Base-by-base conservation (phyloP, 129 eudicot species). In the Chrysanthemum lavandulifolium region DNA sequence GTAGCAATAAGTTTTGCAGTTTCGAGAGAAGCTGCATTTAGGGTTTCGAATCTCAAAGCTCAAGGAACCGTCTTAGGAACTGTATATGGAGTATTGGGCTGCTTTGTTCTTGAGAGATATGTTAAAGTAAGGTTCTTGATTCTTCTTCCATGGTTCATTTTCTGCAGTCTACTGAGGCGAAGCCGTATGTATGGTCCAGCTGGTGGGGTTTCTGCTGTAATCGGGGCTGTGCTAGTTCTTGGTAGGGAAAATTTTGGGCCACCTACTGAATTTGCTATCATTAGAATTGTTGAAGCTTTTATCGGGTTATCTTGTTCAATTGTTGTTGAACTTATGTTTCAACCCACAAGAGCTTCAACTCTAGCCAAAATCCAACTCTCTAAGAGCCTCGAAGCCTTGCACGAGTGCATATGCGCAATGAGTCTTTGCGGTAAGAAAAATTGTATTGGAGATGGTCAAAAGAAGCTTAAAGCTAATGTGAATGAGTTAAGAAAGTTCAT, bases 41-140 rank as follows among this genome's bases (percentile, higher is more conserved):
- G 78, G 60, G 85, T 84, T 21, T 85, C 97, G 0, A 90, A 90
- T 77, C 77, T 81, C 12, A 88, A 86, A 82, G 89, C 84, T 61
- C 99, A 95, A 65, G 99, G 99, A 16, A 90, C 99, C 1, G 97
- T 84, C 40, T 71, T 95, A 65, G 99, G 99, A 58, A 82, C 87
- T 9, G 85, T 90, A 0, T 95, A 95, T 76, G 99, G 97, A 50
- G 93, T 90, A 7, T 27, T 95, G 73, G 89, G 94, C 10, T 90
- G 96, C 79, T 84, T 90, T 78, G 52, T 90, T 60, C 86, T 90
- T 60, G 79, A 84, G 69, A 83, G 55, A 62, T 83, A 55, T 76
- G 86, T 79, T 10, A 75, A 84, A 67, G 14, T 84, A 47, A 83
- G 96, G 76, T 86, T 95, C 86, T 36, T 88, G 29, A 78, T 89